Evolutionary conservation across 1,139 yeast genomes (phyloP), one percentile per base, ranked within the genome.

Genomic region (Geotrichum aggregatum): DNA sequence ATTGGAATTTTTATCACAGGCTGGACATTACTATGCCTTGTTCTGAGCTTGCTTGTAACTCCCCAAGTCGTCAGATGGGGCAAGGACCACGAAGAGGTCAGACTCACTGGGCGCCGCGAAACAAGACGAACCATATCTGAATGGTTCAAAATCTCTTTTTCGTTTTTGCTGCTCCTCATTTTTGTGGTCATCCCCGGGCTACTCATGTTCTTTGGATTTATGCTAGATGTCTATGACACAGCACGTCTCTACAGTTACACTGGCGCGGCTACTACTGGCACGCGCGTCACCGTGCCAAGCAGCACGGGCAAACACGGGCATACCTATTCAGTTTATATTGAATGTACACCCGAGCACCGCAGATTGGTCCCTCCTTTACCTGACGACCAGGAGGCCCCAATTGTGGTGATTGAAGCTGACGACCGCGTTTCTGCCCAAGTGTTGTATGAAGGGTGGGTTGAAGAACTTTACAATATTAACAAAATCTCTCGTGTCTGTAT

Each of bases 371-470:
- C 56, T 8, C 6, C 11, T 60, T 59, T 26, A 58, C 49, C 46
- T 11, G 50, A 46, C 13, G 49, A 41, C 38, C 53, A 58, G 4
- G 59, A 61, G n/a, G 82, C 81, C 58, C 87, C 89, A 0, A 78
- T 86, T 14, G 73, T 86, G 1, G 65, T 87, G n/a, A 76, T 83
- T 22, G 95, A 87, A 63, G 83, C 89, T 2, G 95, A 95, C 5
- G 87, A 85, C 60, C 72, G 49, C 11, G 54, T 75, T 41, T 78
- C 86, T 0, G 80, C 87, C 0, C 78, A 80, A 31, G 88, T 81
- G 56, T 79, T 75, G 10, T 50, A 78, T 79, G 61, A 83, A 72
- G 54, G 74, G 45, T 87, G 95, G 95, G 77, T 84, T 36, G 84
- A 83, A 60, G 92, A 85, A 54, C 67, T 84, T 41, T 77, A 75